phyloP scores from a whole-genome alignment of 2,329 filamentous ascomycete genomes.

The Alternaria sp. region DNA sequence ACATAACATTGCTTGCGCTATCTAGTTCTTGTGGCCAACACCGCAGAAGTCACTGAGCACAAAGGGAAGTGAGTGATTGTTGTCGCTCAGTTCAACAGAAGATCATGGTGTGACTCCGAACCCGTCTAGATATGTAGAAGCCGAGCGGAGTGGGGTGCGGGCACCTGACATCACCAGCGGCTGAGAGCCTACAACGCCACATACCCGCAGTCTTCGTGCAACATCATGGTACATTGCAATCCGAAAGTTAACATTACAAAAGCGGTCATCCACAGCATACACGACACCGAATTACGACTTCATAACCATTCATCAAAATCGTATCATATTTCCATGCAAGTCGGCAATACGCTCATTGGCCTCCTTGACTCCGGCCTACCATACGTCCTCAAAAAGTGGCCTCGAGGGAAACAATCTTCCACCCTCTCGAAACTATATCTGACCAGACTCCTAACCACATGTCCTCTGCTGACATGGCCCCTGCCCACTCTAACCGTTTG shows the following conservation, averaged over 20 bases:
- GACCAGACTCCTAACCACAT: conserved; percentile 13
- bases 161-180: no score
- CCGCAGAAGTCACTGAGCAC: no score
- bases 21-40: no score
- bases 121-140: no score
- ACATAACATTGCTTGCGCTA: no score
- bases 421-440: conserved; percentile 13
- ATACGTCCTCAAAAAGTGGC: conserved; percentile 13
- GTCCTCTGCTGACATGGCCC: conserved; percentile 14
- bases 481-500: conserved; percentile 12
- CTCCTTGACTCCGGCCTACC: conserved; percentile 9
- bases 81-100: no score
- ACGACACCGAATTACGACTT: neutral
- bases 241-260: neutral
- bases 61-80: no score
- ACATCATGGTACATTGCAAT: neutral
- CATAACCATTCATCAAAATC: neutral
- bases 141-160: no score
- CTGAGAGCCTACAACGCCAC: no score
- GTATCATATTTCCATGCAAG: conserved; percentile 6
- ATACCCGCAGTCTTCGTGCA: no score
- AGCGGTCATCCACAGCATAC: neutral
- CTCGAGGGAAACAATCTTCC: conserved; percentile 13
- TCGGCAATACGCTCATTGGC: conserved; percentile 1
- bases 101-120: no score